These are phyloP conservation scores for Corylus heterophylla DNA, from an alignment of 306 rosid genomes.

Conservation along the genomic window DNA sequence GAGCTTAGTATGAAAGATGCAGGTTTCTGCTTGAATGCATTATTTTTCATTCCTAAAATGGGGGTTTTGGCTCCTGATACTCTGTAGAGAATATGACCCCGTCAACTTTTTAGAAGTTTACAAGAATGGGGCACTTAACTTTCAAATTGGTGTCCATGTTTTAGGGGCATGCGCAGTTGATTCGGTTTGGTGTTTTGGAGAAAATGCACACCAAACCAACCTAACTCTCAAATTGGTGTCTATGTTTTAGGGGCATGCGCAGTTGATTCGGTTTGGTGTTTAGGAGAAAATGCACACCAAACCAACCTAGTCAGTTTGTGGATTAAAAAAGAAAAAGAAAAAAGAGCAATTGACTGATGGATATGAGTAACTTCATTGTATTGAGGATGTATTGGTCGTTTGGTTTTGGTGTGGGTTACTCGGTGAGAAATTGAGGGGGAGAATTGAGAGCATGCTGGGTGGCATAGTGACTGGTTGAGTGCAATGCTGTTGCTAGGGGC, in stretches of 20 bases:
- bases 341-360: not conserved
- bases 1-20: not conserved
- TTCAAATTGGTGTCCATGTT: not conserved
- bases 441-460: not conserved
- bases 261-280: not conserved
- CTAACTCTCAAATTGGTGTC: not conserved
- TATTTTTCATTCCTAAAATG: not conserved
- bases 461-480: not conserved
- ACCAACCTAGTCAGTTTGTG: not conserved
- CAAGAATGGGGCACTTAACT: not conserved
- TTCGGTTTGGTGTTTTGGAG: not conserved
- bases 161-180: not conserved
- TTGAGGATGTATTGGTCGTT: not conserved
- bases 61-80: not conserved
- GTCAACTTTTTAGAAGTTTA: not conserved
- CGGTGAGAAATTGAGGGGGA: too few species aligned
- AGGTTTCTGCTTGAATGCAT: not conserved
- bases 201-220: too few species aligned
- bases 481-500: not conserved
- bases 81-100: not conserved
- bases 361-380: not conserved
- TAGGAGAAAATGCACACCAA: not conserved
- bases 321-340: not conserved
- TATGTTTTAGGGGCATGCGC: not conserved
- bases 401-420: not conserved